Base-by-base conservation (phyloP, 1,284 basidiomycete genomes). In the Volvariella volvacea region DNA sequence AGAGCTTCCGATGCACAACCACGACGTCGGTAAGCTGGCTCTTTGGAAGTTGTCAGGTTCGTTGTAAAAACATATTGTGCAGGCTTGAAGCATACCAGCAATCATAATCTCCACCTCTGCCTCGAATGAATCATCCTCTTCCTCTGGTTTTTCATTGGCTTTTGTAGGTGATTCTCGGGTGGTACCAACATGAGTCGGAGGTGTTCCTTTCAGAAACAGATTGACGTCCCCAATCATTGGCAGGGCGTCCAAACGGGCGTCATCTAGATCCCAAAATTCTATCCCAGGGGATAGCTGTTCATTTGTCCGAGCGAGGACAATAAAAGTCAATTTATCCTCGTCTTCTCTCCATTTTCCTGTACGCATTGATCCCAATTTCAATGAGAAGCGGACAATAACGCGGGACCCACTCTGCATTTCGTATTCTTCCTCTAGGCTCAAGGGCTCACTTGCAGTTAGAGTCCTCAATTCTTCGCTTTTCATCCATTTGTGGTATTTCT, bases 401-500 rank as follows among this genome's bases (percentile, higher is more conserved):
- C 19, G 8, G 12, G 9, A 48, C 47, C 20, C 56, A 92, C 91
- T 70, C 62, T 97, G 93, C 93, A 98, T 97, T 16, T 86, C 85
- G 51, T 86, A 85, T 58, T 97, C 95, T 58, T 95, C 80, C 43
- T 88, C 83, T 8, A 93, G 66, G 0, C 74, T 78, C 31, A 98
- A 71, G 4, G 84, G 83, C 56, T 96, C 92, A 45, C 88, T 92
- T 1, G 93, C 92, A 0, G 92, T 98, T 25, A 86, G 70, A 50
- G 81, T 74, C 41, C 84, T 76, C 41, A 98, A 68, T 50, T 81
- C 78, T 12, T 78, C 74, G 59, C 80, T 77, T 39, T 77, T 70
- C 94, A 98, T 96, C 94, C 94, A 98, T 55, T 77, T 73, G 60
- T 96, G 84, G 56, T 97, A 97, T 56, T 66, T 85, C 89, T 93